Conservation (phyloP, 2,329 filamentous ascomycete genomes). For the Cytospora chrysosperma region DNA sequence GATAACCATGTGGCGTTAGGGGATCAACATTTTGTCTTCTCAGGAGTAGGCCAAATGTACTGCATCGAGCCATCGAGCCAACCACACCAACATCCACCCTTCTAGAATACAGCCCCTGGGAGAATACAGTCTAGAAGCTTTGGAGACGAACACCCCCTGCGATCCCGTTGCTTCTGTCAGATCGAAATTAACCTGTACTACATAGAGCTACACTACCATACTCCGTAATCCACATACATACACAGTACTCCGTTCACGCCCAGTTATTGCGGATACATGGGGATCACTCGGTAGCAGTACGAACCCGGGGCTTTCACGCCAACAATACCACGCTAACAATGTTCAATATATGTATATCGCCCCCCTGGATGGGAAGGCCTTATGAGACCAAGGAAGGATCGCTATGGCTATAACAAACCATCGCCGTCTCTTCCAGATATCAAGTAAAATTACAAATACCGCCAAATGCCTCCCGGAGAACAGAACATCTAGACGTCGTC, state of each 20-base stretch:
- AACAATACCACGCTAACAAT: too few relatives aligned
- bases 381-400: background rate
- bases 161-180: background rate
- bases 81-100: background rate
- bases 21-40: too few relatives aligned
- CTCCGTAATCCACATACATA: background rate
- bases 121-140: constrained; percentile 18
- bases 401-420: background rate
- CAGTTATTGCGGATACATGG: background rate
- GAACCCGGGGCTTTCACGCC: too few relatives aligned
- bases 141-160: constrained; percentile 5
- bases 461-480: background rate
- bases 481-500: too few relatives aligned
- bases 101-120: constrained; percentile 4
- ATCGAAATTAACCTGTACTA: background rate
- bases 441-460: background rate
- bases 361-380: background rate
- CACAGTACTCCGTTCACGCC: background rate
- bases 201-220: too few relatives aligned
- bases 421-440: background rate
- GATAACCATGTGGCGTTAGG: background rate
- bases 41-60: too few relatives aligned
- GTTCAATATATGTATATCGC: too few relatives aligned
- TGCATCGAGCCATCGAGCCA: constrained; percentile 9
- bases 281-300: background rate